Evolutionary conservation across 1,284 basidiomycete genomes (phyloP).

Genomic region (Rhizopogon hawkerae): DNA sequence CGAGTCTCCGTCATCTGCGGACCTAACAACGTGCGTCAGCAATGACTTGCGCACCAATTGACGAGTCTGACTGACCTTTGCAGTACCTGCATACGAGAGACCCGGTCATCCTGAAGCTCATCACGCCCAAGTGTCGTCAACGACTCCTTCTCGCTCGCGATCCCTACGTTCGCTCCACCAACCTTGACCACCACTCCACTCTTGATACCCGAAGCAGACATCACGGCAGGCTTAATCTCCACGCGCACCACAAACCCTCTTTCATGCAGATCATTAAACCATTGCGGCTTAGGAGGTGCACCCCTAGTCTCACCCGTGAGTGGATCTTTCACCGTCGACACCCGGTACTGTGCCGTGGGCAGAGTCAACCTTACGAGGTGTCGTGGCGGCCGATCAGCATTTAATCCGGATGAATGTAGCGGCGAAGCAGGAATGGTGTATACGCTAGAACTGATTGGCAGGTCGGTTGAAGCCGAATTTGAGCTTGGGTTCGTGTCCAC

Average conservation of each 20-base stretch:
- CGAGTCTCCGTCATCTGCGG: constrained; percentile 30
- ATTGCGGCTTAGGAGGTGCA: constrained; percentile 62
- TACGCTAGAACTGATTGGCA: constrained; percentile 49
- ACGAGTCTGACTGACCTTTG: constrained; percentile 39
- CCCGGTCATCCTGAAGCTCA: constrained; percentile 61
- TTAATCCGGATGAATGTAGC: constrained; percentile 65
- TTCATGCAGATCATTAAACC: constrained; percentile 65
- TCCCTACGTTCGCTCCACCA: constrained; percentile 44
- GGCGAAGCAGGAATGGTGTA: constrained; percentile 73
- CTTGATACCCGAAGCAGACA: constrained; percentile 16
- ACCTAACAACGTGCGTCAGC: constrained; percentile 19
- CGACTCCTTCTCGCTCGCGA: constrained; percentile 70
- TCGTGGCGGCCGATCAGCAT: constrained; percentile 49
- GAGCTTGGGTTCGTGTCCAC: neutral
- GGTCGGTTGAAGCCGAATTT: constrained; percentile 10
- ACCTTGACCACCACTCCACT: constrained; percentile 36
- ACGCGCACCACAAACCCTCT: constrained; percentile 59
- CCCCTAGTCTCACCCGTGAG: constrained; percentile 63
- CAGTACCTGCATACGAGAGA: constrained; percentile 53
- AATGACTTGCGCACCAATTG: neutral
- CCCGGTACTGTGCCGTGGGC: constrained; percentile 75
- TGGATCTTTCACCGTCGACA: constrained; percentile 70
- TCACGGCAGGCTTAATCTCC: constrained; percentile 39
- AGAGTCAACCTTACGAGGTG: constrained; percentile 70
- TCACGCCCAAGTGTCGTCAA: constrained; percentile 61